Conservation (phyloP, 2,329 filamentous ascomycete species). For the Phaeosphaeriaceae sp. region DNA sequence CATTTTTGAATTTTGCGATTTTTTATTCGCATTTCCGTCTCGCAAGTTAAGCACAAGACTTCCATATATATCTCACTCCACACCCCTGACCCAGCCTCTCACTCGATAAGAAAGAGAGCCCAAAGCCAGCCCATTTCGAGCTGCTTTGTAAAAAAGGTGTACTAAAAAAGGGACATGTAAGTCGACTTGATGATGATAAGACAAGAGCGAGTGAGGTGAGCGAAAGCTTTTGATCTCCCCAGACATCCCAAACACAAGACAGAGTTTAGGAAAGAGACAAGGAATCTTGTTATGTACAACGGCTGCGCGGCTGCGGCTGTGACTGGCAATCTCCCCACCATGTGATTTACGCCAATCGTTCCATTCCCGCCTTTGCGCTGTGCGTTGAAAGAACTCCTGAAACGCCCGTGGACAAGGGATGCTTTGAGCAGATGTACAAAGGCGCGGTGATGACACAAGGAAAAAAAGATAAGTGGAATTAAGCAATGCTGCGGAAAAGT, state of each 20-base stretch:
- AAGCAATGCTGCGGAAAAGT: neutral
- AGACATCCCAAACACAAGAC: neutral
- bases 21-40: neutral
- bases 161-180: neutral
- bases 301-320: too few relatives aligned
- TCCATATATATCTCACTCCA: neutral
- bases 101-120: neutral
- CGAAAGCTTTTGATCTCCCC: neutral
- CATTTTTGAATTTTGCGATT: neutral
- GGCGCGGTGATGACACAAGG: neutral
- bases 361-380: neutral
- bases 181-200: neutral
- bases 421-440: neutral
- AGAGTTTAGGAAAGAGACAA: neutral
- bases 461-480: neutral
- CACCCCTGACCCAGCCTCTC: neutral
- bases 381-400: too few relatives aligned
- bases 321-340: too few relatives aligned
- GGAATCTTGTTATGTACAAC: neutral
- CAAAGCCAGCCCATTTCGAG: neutral
- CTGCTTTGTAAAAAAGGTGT: neutral
- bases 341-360: too few relatives aligned
- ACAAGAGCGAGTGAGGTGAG: neutral
- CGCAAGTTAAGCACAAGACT: neutral
- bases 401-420: neutral